These are phyloP conservation scores for Solanum paucissectum DNA, from an alignment of 257 asterid genomes.

Conservation along the genomic window DNA sequence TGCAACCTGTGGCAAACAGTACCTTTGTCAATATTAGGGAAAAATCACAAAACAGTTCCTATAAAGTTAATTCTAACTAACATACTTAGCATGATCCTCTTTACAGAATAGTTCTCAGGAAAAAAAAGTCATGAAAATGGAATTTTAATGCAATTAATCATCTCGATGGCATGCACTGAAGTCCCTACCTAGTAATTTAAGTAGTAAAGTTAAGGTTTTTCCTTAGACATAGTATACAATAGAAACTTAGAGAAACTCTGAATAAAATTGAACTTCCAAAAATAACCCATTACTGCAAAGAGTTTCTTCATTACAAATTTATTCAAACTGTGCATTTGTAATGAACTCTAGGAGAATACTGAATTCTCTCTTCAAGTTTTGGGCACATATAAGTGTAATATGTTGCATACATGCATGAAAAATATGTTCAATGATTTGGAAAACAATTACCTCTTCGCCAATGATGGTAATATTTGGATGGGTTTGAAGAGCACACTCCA, in stretches of 20 bases:
- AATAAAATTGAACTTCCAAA: not conserved
- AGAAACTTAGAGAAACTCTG: not conserved
- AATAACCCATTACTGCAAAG: not conserved
- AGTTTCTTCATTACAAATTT: not conserved
- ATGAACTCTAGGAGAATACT: not conserved
- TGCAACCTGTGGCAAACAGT: constrained; percentile 54
- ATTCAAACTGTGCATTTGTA: not conserved
- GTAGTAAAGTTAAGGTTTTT: not conserved
- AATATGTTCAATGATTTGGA: not conserved
- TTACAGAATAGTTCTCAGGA: not conserved
- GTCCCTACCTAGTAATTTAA: not conserved
- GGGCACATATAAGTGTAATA: not conserved
- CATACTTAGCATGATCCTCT: not conserved
- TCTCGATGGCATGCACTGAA: not conserved
- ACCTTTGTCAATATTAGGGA: not conserved
- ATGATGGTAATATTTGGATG: constrained; percentile 91
- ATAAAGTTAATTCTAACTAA: not conserved
- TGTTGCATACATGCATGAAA: not conserved
- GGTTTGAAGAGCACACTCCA: constrained; percentile 96
- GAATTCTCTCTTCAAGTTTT: not conserved
- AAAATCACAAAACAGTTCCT: not conserved
- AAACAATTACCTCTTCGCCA: constrained; percentile 80
- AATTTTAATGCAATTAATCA: not conserved
- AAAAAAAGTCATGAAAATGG: not conserved
- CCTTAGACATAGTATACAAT: not conserved